Evolutionary conservation across 495 filamentous ascomycete species (phyloP).

Genomic region (Annulohypoxylon moriforme): DNA sequence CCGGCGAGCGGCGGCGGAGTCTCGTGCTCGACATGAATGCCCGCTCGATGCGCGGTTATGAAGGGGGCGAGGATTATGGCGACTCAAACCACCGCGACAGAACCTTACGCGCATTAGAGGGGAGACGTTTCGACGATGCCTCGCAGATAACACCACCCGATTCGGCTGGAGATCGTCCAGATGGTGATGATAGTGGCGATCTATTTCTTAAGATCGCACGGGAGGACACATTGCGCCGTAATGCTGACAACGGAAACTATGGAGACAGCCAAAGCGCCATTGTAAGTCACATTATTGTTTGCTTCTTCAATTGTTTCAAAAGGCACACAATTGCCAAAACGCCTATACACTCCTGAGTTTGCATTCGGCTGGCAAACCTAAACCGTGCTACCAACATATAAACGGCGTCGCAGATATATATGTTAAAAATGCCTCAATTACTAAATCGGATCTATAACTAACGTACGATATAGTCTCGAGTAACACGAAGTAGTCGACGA

Average conservation of each 20-base stretch:
- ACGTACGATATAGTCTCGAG: constrained; percentile 51
- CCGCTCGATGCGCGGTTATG: constrained; percentile 48
- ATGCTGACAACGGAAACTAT: constrained; percentile 43
- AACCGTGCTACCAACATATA: not conserved
- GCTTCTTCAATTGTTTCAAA: constrained; percentile 30
- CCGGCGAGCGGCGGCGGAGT: constrained; percentile 58
- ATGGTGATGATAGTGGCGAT: constrained; percentile 62
- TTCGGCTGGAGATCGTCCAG: constrained; percentile 54
- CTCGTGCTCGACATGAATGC: constrained; percentile 61
- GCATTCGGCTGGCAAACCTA: not conserved
- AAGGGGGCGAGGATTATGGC: constrained; percentile 49
- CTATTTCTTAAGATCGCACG: constrained; percentile 65
- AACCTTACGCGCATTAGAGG: constrained; percentile 62
- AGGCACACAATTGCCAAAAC: constrained; percentile 5
- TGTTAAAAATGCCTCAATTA: not conserved
- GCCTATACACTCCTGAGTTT: not conserved
- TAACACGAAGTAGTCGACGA: constrained; percentile 54
- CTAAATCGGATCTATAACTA: constrained; percentile 18
- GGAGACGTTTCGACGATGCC: constrained; percentile 52
- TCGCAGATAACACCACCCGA: constrained; percentile 56
- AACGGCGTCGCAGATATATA: not conserved
- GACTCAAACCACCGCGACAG: constrained; percentile 61
- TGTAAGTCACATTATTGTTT: constrained; percentile 51
- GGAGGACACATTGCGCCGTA: constrained; percentile 57
- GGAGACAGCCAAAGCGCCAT: constrained; percentile 51